Percentiles rank a stretch among this genome's conserved stretches.
phyloP scores from a whole-genome alignment of 2,329 filamentous ascomycete species.

The Tolypocladium sp. region DNA sequence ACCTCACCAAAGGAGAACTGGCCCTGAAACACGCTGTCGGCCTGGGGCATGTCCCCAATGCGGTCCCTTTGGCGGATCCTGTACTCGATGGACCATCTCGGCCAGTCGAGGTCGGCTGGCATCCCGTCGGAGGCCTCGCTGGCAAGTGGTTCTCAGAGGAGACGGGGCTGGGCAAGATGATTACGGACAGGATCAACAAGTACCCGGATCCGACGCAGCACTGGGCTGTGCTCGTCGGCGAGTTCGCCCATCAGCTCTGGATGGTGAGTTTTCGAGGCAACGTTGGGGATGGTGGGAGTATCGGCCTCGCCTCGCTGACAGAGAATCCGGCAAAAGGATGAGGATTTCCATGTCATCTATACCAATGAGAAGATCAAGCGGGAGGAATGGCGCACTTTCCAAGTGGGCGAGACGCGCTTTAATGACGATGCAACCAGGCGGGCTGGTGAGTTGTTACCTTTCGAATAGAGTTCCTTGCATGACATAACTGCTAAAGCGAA shows the following conservation, averaged over 20 bases:
- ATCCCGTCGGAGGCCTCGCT: conserved; percentile 45
- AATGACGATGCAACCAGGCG: conserved; percentile 43
- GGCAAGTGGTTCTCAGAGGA: conserved; percentile 51
- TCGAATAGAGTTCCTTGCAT: too few species aligned
- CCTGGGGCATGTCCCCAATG: conserved; percentile 21
- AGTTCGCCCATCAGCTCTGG: conserved; percentile 49
- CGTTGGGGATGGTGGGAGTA: background rate
- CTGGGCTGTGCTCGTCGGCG: conserved; percentile 49
- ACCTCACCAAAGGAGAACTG: conserved; percentile 23
- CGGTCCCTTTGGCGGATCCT: conserved; percentile 17
- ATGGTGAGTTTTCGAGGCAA: conserved; percentile 31
- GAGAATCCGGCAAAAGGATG: conserved; percentile 27
- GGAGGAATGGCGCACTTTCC: conserved; percentile 40
- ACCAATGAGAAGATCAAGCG: conserved; percentile 37
- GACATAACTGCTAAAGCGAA: background rate
- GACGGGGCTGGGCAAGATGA: conserved; percentile 44
- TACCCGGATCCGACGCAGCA: conserved; percentile 53
- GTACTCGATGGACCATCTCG: conserved; percentile 18
- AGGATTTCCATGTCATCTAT: conserved; percentile 47
- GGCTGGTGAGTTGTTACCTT: conserved; percentile 26
- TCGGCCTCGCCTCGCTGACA: background rate
- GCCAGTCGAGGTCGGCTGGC: conserved; percentile 46
- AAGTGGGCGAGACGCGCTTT: conserved; percentile 42
- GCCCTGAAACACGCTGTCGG: conserved; percentile 25
- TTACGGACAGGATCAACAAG: conserved; percentile 42